A percentile compares a stretch with the other conserved stretches of the same genome.
phyloP scores from a whole-genome alignment of 768 basidiomycete species.

The Neoboletus brunneissimus region DNA sequence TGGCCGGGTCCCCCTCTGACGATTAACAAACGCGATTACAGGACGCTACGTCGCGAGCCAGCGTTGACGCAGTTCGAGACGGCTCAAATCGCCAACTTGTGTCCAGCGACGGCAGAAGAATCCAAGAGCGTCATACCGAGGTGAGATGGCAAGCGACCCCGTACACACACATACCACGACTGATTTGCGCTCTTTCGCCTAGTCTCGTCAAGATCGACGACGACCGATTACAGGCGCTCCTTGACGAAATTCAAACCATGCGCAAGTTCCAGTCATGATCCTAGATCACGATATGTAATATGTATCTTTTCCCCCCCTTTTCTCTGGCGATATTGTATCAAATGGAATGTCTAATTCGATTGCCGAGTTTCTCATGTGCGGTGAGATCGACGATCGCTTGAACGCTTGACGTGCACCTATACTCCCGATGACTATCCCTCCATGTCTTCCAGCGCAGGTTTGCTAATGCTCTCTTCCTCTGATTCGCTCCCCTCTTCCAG shows the following conservation, averaged over 20 bases:
- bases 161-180: too few species aligned
- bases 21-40: conserved; percentile 24
- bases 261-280: conserved; percentile 80
- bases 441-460: conserved; percentile 47
- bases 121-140: conserved; percentile 90
- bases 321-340: neutral
- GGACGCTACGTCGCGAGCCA: conserved; percentile 75
- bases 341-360: conserved; percentile 1
- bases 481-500: conserved; percentile 42
- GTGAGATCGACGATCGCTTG: neutral
- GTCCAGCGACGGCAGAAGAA: conserved; percentile 85
- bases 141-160: conserved; percentile 36
- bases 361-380: neutral
- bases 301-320: neutral
- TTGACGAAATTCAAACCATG: conserved; percentile 89
- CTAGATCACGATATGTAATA: neutral
- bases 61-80: conserved; percentile 87
- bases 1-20: neutral
- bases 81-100: conserved; percentile 89
- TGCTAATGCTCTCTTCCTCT: conserved; percentile 42
- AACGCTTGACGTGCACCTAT: neutral
- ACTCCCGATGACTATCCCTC: conserved; percentile 37
- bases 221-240: conserved; percentile 73
- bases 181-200: neutral
- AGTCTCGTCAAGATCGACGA: conserved; percentile 89